Conservation (phyloP, 2,329 filamentous ascomycete species). For the Ophiostoma perfectum region DNA sequence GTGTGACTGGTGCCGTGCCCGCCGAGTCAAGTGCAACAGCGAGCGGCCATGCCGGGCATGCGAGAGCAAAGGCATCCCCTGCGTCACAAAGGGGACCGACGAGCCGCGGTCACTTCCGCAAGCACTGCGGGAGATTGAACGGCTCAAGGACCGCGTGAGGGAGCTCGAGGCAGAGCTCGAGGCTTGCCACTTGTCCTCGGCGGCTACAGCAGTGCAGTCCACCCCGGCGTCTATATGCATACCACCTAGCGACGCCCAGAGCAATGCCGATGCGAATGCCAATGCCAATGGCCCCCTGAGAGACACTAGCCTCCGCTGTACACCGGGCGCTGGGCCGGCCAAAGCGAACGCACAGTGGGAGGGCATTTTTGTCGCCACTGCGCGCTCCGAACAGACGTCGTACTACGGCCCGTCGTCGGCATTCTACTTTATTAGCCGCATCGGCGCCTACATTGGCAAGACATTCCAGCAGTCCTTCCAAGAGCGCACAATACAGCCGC, state of each 20-base stretch:
- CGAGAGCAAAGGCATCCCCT: constrained; percentile 11
- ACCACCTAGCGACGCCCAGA: not conserved
- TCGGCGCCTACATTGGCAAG: constrained; percentile 36
- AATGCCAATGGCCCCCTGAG: too few species aligned
- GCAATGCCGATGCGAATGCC: too few species aligned
- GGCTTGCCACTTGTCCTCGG: constrained; percentile 1
- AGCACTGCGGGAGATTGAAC: constrained; percentile 20
- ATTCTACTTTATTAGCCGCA: constrained; percentile 42
- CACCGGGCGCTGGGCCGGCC: too few species aligned
- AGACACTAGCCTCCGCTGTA: too few species aligned
- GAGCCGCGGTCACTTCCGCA: constrained; percentile 20
- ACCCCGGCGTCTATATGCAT: not conserved
- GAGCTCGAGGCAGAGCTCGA: constrained; percentile 18
- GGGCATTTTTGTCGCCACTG: constrained; percentile 36
- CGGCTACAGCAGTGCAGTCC: not conserved
- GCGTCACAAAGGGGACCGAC: not conserved
- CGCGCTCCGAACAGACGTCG: constrained; percentile 35
- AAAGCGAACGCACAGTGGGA: constrained; percentile 28
- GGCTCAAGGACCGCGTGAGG: constrained; percentile 11
- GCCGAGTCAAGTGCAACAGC: constrained; percentile 20
- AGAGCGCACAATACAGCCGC: constrained; percentile 9
- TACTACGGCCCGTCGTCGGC: constrained; percentile 43
- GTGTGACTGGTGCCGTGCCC: constrained; percentile 21
- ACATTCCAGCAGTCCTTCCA: constrained; percentile 31
- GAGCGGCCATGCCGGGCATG: constrained; percentile 18